These are phyloP conservation scores for Sphaerostilbella broomeana DNA, from an alignment of 2,329 filamentous ascomycete species.

Conservation along the genomic window DNA sequence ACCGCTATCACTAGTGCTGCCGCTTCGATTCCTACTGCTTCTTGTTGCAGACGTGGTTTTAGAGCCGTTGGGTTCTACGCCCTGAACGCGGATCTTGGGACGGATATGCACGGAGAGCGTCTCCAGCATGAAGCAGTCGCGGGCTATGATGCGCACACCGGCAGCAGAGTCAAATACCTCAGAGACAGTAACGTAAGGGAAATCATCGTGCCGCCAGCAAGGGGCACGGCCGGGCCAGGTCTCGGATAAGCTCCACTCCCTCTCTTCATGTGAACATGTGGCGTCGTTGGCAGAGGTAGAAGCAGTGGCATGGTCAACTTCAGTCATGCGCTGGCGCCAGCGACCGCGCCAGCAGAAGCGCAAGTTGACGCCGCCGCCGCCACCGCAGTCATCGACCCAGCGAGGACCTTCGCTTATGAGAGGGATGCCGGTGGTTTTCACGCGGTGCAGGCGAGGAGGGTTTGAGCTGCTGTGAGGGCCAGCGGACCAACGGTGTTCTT, in stretches of 20 bases:
- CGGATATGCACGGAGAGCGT: slow-evolving; percentile 38
- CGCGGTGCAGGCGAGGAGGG: slow-evolving; percentile 38
- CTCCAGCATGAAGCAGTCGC: slow-evolving; percentile 42
- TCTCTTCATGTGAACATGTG: neutral
- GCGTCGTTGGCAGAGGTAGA: neutral
- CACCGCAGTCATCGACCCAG: slow-evolving; percentile 43
- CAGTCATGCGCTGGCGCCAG: slow-evolving; percentile 1
- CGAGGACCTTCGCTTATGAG: slow-evolving; percentile 42
- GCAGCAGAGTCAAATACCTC: slow-evolving; percentile 39
- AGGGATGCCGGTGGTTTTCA: slow-evolving; percentile 48
- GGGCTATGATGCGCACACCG: slow-evolving; percentile 38
- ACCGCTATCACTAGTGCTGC: neutral
- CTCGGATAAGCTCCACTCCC: slow-evolving; percentile 5
- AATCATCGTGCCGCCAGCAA: slow-evolving; percentile 50
- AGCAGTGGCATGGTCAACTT: neutral
- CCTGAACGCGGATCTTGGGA: slow-evolving; percentile 31
- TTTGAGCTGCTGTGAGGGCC: slow-evolving; percentile 36
- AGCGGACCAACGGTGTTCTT: slow-evolving; percentile 44
- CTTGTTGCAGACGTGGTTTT: slow-evolving; percentile 11
- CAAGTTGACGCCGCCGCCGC: slow-evolving; percentile 31
- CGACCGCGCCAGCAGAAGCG: slow-evolving; percentile 35
- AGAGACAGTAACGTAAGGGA: slow-evolving; percentile 43
- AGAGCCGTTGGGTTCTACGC: slow-evolving; percentile 13
- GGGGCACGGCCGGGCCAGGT: slow-evolving; percentile 24
- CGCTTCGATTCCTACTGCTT: slow-evolving; percentile 4